These are phyloP conservation scores for Tylopilus sp. DNA, from an alignment of 768 basidiomycete species.

Conservation along the genomic window DNA sequence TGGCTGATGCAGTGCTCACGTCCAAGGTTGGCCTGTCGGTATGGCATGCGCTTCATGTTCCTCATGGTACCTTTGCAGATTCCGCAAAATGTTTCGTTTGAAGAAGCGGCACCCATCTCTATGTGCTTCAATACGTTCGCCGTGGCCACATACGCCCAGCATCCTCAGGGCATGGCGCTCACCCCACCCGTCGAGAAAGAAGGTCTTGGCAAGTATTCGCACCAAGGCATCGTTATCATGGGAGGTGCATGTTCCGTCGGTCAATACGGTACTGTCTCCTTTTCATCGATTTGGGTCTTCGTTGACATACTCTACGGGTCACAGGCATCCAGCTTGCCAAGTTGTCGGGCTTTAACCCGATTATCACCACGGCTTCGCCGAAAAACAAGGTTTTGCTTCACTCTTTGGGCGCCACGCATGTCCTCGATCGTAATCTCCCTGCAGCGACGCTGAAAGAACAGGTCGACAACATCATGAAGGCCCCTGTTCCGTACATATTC, in stretches of 20 bases:
- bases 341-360: slow-evolving; percentile 32
- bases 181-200: slow-evolving; percentile 25
- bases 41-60: not conserved
- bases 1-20: slow-evolving; percentile 18
- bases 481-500: slow-evolving; percentile 7
- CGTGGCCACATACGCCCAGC: slow-evolving; percentile 30
- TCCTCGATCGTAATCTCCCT: slow-evolving; percentile 30
- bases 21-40: slow-evolving; percentile 10
- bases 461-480: not conserved
- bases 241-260: slow-evolving; percentile 39
- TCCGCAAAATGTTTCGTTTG: slow-evolving; percentile 32
- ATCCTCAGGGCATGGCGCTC: slow-evolving; percentile 24
- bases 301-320: not conserved
- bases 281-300: not conserved
- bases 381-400: slow-evolving; percentile 27
- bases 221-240: slow-evolving; percentile 31
- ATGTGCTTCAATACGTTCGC: slow-evolving; percentile 32
- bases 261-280: slow-evolving; percentile 29
- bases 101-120: slow-evolving; percentile 36
- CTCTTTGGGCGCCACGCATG: slow-evolving; percentile 35
- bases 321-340: slow-evolving; percentile 32
- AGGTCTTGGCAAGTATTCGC: slow-evolving; percentile 30
- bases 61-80: slow-evolving; percentile 17
- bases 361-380: slow-evolving; percentile 37
- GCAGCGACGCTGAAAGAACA: slow-evolving; percentile 8